Base-by-base conservation (phyloP, 2,329 filamentous ascomycete genomes). In the Colletotrichum sp. region DNA sequence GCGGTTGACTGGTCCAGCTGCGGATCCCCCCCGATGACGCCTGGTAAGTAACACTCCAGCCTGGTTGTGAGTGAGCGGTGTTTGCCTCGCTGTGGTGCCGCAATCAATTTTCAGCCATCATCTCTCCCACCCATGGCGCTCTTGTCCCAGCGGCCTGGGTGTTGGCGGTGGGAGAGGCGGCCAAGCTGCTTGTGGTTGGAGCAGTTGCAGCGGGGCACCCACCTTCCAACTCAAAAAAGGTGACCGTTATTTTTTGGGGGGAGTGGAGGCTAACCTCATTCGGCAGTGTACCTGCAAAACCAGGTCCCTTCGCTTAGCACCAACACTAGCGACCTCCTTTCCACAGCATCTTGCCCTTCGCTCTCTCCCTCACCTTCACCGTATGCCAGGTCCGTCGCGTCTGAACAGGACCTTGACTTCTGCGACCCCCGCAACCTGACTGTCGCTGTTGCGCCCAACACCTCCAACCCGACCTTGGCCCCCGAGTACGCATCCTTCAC, bases 371-470 rank as follows among this genome's bases (percentile, higher is more conserved):
- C 95, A 36, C 95, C 96, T 21, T 94, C 95, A 64, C 95, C 95
- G 34, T 93, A 95, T 78, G 93, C 95, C 80, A 89, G 91, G 80
- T 92, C 94, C 72, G 88, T 93, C 83, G 87, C 90, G 62, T 92
- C 92, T 3, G 94, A 95, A 82, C 89, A 91, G 79, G 93, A 95
- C 84, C 90, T 95, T 79, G 93, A 95, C 86, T 98, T 97, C 84
- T 98, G 96, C 86, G 96, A 98, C 83, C 96, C 96, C 39, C 93
- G 96, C 82, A 95, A 98, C 83, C 88, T 98, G 78, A 98, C 95
- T 24, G 95, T 98, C 32, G 90, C 87, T 70, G 85, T 85, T 71
- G 79, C 82, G 28, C 79, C 82, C 68, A 83, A 88, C 81, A 85
- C 89, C 71, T 84, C 88, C 77, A 89, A 88, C 80, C 84, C 89